Base-by-base conservation (phyloP, 2,329 filamentous ascomycete genomes). In the Fusarium devonianum region DNA sequence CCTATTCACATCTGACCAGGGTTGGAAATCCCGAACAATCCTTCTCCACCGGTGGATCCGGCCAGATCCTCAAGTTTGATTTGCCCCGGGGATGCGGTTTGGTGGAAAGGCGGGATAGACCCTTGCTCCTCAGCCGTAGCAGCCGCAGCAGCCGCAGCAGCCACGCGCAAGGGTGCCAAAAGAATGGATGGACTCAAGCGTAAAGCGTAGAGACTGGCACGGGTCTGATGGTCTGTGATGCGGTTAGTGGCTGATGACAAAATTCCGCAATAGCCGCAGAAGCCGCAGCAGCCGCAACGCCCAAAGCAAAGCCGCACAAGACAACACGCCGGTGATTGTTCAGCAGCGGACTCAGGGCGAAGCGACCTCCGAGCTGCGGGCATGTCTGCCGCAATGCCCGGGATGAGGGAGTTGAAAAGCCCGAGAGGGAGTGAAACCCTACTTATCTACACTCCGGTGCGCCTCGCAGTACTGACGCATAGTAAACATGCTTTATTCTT, bases 221-320 rank as follows among this genome's bases (percentile, higher is more conserved):
- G n/a, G n/a, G n/a, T n/a, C n/a, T n/a, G n/a, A n/a, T n/a, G n/a
- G n/a, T n/a, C n/a, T n/a, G n/a, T n/a, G n/a, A n/a, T n/a, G n/a
- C n/a, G n/a, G n/a, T n/a, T n/a, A n/a, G n/a, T 11, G 43, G 16
- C 9, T 37, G 25, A 17, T 32, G 28, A 9, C 9, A 5, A 43
- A 33, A n/a, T 49, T n/a, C 42, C 42, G 42, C 42, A 38, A 25
- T 19, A 38, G 42, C 47, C 47, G 40, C 47, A 45, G 6, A 2
- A 35, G 13, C 46, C 46, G 46, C 46, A 49, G 7, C 16, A 38
- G 18, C 42, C 42, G 42, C 29, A 38, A 32, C 42, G n/a, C n/a
- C n/a, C n/a, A n/a, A n/a, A n/a, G n/a, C n/a, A n/a, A n/a, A 44
- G 33, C 17, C 25, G 33, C 22, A 14, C 4, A 30, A 30, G 18